Base-by-base conservation (phyloP, 1,284 basidiomycete species). In the Fomes fomentarius region DNA sequence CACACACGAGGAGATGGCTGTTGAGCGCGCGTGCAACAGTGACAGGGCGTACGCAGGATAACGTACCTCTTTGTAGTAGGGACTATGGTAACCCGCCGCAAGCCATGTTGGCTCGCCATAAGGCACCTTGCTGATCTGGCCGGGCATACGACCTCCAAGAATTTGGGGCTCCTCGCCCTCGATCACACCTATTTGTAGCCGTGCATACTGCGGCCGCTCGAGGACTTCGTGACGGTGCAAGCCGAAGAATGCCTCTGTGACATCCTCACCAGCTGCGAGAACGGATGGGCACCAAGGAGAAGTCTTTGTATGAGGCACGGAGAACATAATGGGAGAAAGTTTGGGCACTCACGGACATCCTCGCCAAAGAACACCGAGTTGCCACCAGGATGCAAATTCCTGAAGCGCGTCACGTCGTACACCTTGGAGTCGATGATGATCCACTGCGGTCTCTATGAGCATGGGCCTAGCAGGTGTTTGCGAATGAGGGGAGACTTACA, bases 91-190 rank as follows among this genome's bases (percentile, higher is more conserved):
- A 3, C 83, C 86, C 21, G 82, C 70, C 1, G 75, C 72, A 31
- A 93, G 73, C 91, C 91, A 95, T 2, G 85, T 85, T 12, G 92
- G 89, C 66, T 95, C 93, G 15, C 83, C 91, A 67, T 93, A 93
- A 1, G 93, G 93, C 0, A 94, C 89, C 59, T 79, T 72, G 65
- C 83, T 88, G 37, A 87, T 68, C 57, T 81, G 76, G 21, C 91
- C 92, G 0, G 76, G 69, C 34, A 60, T 54, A 25, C 78, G 67
- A 7, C 75, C 78, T 15, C 81, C 74, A 40, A 75, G 71, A 52
- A 89, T 82, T 54, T 84, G 75, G 54, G 79, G 74, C 66, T 82
- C 71, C 71, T 91, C 84, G 38, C 83, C 89, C 37, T 83, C 77
- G 52, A 96, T 79, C 39, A 76, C 73, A 43, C 90, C 91, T 48